Evolutionary conservation across 257 asterid genomes (phyloP), one percentile per base, ranked within the genome.

Genomic region (Capsicum pubescens): DNA sequence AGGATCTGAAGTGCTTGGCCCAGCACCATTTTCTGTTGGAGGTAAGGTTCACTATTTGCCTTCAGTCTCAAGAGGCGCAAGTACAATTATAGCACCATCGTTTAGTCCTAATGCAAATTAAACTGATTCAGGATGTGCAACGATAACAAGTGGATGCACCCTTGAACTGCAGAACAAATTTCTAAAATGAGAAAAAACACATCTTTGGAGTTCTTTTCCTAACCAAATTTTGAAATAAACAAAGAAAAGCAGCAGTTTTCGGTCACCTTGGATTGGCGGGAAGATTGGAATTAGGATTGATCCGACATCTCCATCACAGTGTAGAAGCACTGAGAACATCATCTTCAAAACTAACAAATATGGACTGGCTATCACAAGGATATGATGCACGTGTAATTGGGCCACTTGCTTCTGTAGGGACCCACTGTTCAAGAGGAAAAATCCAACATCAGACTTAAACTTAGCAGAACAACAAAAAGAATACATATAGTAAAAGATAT

Each of bases 31-130:
- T 86, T 91, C 93, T 35, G 72, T 58, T n/a, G 93, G 92, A 19
- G 93, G 92, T 7, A 90, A 79, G 26, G 89, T 88, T 39, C 97
- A 95, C 97, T 96, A 93, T 87, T 93, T 93, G 89, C 90, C 93
- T 85, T 93, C 97, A 7, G 92, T 85, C 85, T 93, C 97, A 10
- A 69, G 78, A 10, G 97, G 97, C 86, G 92, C 97, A 1, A 93
- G 82, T 57, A 93, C 93, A 21, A 88, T 84, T 50, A 93, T 89
- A 21, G 91, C 92, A 80, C 97, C 97, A 84, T 92, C 97, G 3
- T 77, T 83, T 39, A 93, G 88, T 17, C 97, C 97, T 66, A 93
- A 58, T 3, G 97, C 95, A 85, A 93, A 92, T 74, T 93, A 96
- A 74, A 90, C 92, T 0, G 93, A 84, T 64, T 92, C 94, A 12